Conservation (phyloP, 2,329 filamentous ascomycete species). For the Colletotrichum zoysiae region DNA sequence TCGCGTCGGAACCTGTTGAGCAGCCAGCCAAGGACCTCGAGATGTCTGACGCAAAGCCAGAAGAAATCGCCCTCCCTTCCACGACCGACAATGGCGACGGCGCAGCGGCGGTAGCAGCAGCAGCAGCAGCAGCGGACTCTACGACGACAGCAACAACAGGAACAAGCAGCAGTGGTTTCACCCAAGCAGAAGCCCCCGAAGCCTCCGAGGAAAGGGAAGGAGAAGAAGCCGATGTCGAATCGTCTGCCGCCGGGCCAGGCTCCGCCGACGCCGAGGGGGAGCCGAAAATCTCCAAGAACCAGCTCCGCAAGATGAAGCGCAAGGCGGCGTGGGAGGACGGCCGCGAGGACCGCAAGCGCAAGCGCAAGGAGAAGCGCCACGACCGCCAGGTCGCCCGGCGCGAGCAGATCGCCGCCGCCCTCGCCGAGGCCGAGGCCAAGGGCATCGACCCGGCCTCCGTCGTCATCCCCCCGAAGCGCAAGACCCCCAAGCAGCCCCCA, state of each 20-base stretch:
- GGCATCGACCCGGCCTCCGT: constrained; percentile 57
- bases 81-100: constrained; percentile 24
- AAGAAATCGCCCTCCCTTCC: background rate
- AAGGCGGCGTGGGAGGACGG: constrained; percentile 82
- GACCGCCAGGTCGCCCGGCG: constrained; percentile 62
- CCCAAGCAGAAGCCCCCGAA: constrained; percentile 15
- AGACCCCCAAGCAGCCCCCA: constrained; percentile 50
- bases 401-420: constrained; percentile 62
- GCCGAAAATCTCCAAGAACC: constrained; percentile 80
- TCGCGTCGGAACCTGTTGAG: constrained; percentile 12
- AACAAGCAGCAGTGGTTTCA: constrained; percentile 1
- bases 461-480: constrained; percentile 44
- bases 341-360: constrained; percentile 68
- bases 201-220: constrained; percentile 10
- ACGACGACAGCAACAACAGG: background rate
- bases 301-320: constrained; percentile 82
- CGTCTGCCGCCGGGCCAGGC: background rate
- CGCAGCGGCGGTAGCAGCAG: background rate
- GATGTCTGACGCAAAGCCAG: constrained; percentile 8
- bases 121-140: background rate
- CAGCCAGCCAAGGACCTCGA: constrained; percentile 17
- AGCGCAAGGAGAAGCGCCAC: constrained; percentile 68
- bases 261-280: constrained; percentile 11
- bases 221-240: constrained; percentile 1
- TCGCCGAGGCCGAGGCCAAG: constrained; percentile 58